A percentile compares a stretch with the other conserved stretches of the same genome.
Evolutionary conservation across 2,329 filamentous ascomycete species (phyloP).

Genomic region (Colletotrichum graminicola): DNA sequence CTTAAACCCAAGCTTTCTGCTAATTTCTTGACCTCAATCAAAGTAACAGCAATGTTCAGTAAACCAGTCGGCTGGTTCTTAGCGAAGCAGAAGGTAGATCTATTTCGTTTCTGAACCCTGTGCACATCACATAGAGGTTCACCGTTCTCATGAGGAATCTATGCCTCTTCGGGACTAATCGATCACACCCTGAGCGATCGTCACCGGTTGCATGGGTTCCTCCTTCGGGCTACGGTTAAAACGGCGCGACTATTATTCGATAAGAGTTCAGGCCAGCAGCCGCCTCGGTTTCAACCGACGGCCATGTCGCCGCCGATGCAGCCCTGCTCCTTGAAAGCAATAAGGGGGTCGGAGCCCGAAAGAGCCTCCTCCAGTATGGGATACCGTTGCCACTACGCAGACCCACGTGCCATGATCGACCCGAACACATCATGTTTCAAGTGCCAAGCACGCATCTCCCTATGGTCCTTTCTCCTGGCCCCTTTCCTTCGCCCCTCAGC

Average conservation of each 20-base stretch:
- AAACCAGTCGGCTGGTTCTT: background rate
- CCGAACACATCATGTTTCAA: slow-evolving; percentile 37
- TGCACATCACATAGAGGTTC: background rate
- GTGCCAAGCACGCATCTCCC: slow-evolving; percentile 27
- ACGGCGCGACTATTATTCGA: slow-evolving; percentile 3
- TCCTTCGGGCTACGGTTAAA: background rate
- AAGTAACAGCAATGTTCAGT: background rate
- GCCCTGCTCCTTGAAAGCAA: background rate
- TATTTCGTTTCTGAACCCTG: background rate
- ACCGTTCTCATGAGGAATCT: background rate
- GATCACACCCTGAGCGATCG: background rate
- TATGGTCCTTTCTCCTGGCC: background rate
- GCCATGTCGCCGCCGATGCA: slow-evolving; percentile 7
- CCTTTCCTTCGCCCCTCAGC: no score
- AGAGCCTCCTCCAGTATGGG: background rate
- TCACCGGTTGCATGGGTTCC: background rate
- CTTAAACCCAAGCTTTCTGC: no score
- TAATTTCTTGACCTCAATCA: no score
- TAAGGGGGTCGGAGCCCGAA: background rate
- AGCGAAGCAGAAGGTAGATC: background rate
- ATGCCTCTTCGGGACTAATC: background rate
- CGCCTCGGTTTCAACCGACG: slow-evolving; percentile 26
- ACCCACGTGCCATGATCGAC: slow-evolving; percentile 2
- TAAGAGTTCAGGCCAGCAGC: background rate
- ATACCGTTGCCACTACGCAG: no score